Conservation (phyloP, 2,329 filamentous ascomycete species). For the Coniella lustricola region DNA sequence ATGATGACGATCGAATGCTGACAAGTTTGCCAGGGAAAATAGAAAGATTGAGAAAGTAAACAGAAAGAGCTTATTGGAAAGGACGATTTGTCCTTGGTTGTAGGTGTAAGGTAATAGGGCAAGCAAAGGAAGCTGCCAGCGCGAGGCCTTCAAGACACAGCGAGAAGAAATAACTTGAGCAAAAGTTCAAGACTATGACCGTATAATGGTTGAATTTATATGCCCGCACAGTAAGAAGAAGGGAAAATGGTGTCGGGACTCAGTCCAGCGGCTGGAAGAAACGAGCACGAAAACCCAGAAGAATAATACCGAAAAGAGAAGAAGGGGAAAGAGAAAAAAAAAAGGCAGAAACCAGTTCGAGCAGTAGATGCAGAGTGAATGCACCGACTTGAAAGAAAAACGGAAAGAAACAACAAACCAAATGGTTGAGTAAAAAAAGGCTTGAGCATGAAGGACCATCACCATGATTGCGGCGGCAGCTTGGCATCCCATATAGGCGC, state of each 20-base stretch:
- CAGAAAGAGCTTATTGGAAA: background rate
- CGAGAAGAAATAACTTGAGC: background rate
- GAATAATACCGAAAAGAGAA: no score
- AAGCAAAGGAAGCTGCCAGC: background rate
- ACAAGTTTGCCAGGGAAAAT: background rate
- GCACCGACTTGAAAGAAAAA: background rate
- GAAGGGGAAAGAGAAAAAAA: no score
- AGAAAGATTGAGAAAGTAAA: background rate
- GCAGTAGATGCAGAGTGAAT: background rate
- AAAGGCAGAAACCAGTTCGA: background rate
- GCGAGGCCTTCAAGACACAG: background rate
- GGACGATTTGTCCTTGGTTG: background rate
- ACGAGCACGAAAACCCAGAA: no score
- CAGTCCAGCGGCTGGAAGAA: no score
- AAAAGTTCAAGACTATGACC: background rate
- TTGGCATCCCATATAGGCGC: background rate
- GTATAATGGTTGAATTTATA: background rate
- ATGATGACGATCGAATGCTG: background rate
- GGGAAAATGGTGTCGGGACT: background rate
- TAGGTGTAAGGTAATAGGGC: background rate
- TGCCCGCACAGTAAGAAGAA: constrained; percentile 2
- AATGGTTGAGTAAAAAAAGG: background rate
- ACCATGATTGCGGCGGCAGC: background rate
- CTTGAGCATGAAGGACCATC: background rate
- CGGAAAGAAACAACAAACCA: background rate